Percentiles rank a stretch among this genome's conserved stretches.
Conservation (phyloP, 2,329 filamentous ascomycete species). For the Trichophyton benhamiae region DNA sequence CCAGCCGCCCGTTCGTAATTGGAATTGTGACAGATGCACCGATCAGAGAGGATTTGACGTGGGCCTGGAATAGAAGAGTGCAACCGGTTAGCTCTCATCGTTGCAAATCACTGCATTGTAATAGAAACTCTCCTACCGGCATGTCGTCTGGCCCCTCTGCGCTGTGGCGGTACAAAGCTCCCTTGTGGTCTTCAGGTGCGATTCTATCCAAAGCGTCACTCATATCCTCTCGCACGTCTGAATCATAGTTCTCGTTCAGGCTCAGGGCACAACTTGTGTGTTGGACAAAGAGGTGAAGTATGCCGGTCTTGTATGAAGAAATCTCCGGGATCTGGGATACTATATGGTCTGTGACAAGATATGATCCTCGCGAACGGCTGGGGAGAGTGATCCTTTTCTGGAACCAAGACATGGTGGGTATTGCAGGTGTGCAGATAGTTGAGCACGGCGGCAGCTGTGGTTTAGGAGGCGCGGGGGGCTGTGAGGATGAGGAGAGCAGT, state of each 20-base stretch:
- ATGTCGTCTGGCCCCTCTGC: constrained; percentile 88
- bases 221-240: constrained; percentile 85
- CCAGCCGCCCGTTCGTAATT: constrained; percentile 72
- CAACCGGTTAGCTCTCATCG: background rate
- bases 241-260: constrained; percentile 84
- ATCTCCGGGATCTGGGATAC: constrained; percentile 64
- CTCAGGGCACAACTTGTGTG: constrained; percentile 86
- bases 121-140: constrained; percentile 48
- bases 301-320: constrained; percentile 66
- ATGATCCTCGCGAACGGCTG: constrained; percentile 64
- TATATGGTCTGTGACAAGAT: constrained; percentile 75
- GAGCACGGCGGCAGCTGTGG: constrained; percentile 16
- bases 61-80: constrained; percentile 45
- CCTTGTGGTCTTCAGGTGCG: constrained; percentile 67
- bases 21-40: constrained; percentile 85
- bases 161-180: constrained; percentile 68
- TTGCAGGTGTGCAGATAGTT: constrained; percentile 10
- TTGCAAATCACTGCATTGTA: background rate
- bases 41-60: constrained; percentile 82
- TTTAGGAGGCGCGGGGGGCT: constrained; percentile 27
- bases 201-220: constrained; percentile 84
- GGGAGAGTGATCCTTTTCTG: constrained; percentile 79
- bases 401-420: constrained; percentile 43
- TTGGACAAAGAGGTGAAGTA: constrained; percentile 85
- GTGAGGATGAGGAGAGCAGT: constrained; percentile 14